Base-by-base conservation (phyloP, 2,329 filamentous ascomycete species). In the Trichoderma sp. region DNA sequence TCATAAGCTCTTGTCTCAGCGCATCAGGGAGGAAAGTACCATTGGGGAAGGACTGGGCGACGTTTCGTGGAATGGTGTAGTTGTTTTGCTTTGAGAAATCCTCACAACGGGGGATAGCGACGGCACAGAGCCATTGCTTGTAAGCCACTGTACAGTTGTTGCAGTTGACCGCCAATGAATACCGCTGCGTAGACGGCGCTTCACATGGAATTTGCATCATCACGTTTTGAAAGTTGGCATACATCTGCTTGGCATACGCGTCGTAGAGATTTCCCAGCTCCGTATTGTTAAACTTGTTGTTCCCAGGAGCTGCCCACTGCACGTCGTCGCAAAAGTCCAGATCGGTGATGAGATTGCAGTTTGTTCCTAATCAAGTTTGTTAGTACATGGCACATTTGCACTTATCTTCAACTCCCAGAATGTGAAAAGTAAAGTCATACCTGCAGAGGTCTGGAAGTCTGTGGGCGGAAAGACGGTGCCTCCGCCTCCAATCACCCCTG, bases 61-160 rank as follows among this genome's bases (percentile, higher is more conserved):
- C 87, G 77, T 95, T 96, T 59, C 96, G 92, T 23, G 81, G 77
- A 34, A 85, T 80, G 2, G 84, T 81, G 74, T 82, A 82, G 1
- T 80, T 68, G 15, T 85, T 84, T 2, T 80, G 77, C 63, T 85
- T 88, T 65, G 86, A 88, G 76, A 93, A 96, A 82, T 98, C 95
- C 77, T 93, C 91, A 83, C 96, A 99, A 34, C 95, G 92, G 1
- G 96, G 96, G 73, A 99, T 96, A 17, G 90, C 92, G 32, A 98
- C 94, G 28, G 93, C 92, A 83, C 96, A 99, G 23, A 99, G 90
- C 96, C 96, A 99, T 77, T 90, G 86, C 80, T 97, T 98, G 86
- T 99, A 99, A 9, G 94, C 93, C 1, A 79, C 78, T 17, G 85
- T 88, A 81, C 96, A 99, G 80, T 97, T 88, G 57, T 84, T 81